Conservation (phyloP, 108 stramenopile genomes). For the Skeletonema tropicum region DNA sequence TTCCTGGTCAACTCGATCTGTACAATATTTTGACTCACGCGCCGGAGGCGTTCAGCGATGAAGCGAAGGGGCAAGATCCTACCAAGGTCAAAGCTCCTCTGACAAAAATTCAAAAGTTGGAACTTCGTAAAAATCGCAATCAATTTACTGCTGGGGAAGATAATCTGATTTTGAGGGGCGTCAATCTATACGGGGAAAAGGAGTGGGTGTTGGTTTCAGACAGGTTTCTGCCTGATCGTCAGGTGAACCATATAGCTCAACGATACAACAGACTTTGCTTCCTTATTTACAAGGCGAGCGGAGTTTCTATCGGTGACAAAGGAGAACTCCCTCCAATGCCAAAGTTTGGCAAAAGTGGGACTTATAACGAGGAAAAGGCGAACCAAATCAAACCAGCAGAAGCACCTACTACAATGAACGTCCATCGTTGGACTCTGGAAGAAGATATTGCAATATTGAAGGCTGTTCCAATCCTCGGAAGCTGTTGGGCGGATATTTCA, state of each 20-base stretch:
- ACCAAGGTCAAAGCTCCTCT: slow-evolving; percentile 49
- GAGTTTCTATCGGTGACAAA: slow-evolving; percentile 66
- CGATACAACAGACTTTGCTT: slow-evolving; percentile 83
- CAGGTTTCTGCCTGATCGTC: slow-evolving; percentile 82
- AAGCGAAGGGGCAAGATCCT: slow-evolving; percentile 25
- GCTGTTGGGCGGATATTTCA: slow-evolving; percentile 84
- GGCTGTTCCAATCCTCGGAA: slow-evolving; percentile 81
- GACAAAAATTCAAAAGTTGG: slow-evolving; percentile 52
- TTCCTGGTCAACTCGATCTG: slow-evolving; percentile 63
- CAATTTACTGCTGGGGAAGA: slow-evolving; percentile 85
- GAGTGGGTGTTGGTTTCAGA: slow-evolving; percentile 88
- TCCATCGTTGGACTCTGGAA: slow-evolving; percentile 88
- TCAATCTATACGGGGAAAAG: slow-evolving; percentile 86
- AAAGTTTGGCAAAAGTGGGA: slow-evolving; percentile 43
- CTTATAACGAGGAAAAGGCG: slow-evolving; percentile 55
- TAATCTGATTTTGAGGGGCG: slow-evolving; percentile 63
- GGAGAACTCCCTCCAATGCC: slow-evolving; percentile 76
- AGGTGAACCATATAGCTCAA: slow-evolving; percentile 77
- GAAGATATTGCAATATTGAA: slow-evolving; percentile 82
- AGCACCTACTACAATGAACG: slow-evolving; percentile 81
- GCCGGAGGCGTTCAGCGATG: slow-evolving; percentile 59
- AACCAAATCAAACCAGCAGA: slow-evolving; percentile 53
- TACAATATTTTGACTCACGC: slow-evolving; percentile 60
- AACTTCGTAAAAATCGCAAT: slow-evolving; percentile 64
- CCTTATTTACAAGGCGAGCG: slow-evolving; percentile 80